Conservation (phyloP, 2,329 filamentous ascomycete species). For the Endocalyx cinctus region DNA sequence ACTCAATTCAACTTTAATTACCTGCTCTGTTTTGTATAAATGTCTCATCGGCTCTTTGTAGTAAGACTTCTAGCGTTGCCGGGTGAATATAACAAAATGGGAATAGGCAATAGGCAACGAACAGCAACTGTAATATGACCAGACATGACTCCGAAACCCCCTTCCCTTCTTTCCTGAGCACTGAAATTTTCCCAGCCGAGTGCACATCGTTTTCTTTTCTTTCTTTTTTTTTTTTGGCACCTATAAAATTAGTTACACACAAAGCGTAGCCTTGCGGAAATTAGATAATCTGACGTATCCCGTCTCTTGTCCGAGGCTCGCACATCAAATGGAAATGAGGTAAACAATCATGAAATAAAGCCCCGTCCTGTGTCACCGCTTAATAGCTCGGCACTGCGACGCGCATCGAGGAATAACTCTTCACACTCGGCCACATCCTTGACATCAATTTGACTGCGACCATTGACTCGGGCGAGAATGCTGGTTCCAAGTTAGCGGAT, state of each 20-base stretch:
- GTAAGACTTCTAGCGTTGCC: too few species aligned
- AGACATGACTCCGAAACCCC: slow-evolving; percentile 19
- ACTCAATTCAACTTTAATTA: too few species aligned
- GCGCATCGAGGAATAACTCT: slow-evolving; percentile 78
- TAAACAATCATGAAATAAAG: slow-evolving; percentile 59
- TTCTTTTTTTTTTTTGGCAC: slow-evolving; percentile 1
- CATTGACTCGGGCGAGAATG: slow-evolving; percentile 83
- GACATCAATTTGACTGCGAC: slow-evolving; percentile 70
- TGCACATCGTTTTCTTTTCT: slow-evolving; percentile 8
- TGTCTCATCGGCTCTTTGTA: too few species aligned
- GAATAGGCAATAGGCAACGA: slow-evolving; percentile 10
- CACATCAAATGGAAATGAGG: too few species aligned
- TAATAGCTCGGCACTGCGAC: slow-evolving; percentile 69
- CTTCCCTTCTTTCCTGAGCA: slow-evolving; percentile 5
- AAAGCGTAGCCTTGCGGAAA: slow-evolving; percentile 18
- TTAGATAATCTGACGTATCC: slow-evolving; percentile 18
- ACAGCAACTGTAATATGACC: slow-evolving; percentile 9
- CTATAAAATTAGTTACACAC: too few species aligned
- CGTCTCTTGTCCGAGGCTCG: slow-evolving; percentile 15
- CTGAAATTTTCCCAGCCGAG: slow-evolving; percentile 10
- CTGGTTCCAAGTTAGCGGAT: slow-evolving; percentile 35
- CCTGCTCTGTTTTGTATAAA: too few species aligned
- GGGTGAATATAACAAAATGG: too few species aligned
- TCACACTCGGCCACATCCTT: slow-evolving; percentile 77
- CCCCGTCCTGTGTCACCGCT: slow-evolving; percentile 56